phyloP scores from a whole-genome alignment of 331 rosid genomes.

The Prunus yedoensis region DNA sequence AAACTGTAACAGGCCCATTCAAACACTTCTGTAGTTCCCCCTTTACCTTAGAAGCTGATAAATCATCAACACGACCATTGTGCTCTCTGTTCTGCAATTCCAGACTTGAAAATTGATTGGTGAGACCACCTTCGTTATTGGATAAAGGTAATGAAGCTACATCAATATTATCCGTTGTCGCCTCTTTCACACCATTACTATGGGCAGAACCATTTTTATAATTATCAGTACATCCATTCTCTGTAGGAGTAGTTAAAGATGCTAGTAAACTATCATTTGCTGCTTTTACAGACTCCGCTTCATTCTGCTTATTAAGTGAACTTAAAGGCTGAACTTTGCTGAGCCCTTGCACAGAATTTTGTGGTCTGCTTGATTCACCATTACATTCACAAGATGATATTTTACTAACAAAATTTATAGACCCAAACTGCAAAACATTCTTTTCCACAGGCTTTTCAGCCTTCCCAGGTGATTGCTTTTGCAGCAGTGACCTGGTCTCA shows the following conservation, averaged over 20 bases:
- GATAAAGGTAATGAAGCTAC: slow-evolving; percentile 8
- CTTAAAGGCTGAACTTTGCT: slow-evolving; percentile 19
- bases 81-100: slow-evolving; percentile 28
- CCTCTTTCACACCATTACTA: slow-evolving; percentile 36
- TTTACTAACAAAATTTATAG: slow-evolving; percentile 40
- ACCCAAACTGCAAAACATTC: slow-evolving; percentile 66
- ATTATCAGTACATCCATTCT: slow-evolving; percentile 47
- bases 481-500: slow-evolving; percentile 64
- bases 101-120: slow-evolving; percentile 49
- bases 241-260: slow-evolving; percentile 32
- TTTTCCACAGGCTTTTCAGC: slow-evolving; percentile 46
- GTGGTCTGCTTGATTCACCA: slow-evolving; percentile 30
- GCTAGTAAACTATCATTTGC: slow-evolving; percentile 18
- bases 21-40: slow-evolving; percentile 41
- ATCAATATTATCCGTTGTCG: neutral
- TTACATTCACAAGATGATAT: slow-evolving; percentile 11
- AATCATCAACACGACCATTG: slow-evolving; percentile 34
- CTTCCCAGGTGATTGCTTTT: slow-evolving; percentile 37
- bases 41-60: slow-evolving; percentile 28
- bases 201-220: slow-evolving; percentile 8
- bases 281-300: slow-evolving; percentile 29
- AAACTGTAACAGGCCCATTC: slow-evolving; percentile 38
- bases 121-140: slow-evolving; percentile 30
- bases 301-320: slow-evolving; percentile 36
- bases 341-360: slow-evolving; percentile 29